A percentile compares a stretch with the other conserved stretches of the same genome.
These are phyloP conservation scores for Clarireedia hainanense DNA, from an alignment of 2,329 filamentous ascomycete genomes.

Conservation along the genomic window DNA sequence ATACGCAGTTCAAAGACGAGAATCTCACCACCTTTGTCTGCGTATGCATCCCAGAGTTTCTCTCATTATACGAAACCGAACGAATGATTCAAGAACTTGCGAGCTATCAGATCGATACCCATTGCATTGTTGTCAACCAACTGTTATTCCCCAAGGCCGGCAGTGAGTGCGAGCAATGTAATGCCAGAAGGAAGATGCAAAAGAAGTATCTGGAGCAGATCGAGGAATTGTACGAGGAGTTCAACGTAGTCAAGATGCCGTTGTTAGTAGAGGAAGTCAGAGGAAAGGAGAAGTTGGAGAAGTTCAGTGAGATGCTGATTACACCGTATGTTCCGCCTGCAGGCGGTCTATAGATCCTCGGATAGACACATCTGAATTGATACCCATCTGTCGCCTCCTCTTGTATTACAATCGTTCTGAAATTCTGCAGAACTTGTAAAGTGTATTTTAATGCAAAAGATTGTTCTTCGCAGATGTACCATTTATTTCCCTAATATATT, in stretches of 20 bases:
- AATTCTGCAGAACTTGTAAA: no score
- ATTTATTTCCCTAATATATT: no score
- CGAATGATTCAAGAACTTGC: constrained; percentile 98
- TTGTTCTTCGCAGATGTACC: no score
- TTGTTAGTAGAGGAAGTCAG: constrained; percentile 90
- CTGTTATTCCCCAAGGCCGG: constrained; percentile 82
- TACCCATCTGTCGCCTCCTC: not conserved
- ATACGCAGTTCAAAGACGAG: constrained; percentile 96
- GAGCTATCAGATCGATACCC: constrained; percentile 89
- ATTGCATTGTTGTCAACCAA: constrained; percentile 97
- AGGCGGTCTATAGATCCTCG: constrained; percentile 25
- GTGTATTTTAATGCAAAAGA: no score
- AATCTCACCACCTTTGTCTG: constrained; percentile 95
- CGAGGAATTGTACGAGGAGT: constrained; percentile 96
- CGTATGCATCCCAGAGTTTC: constrained; percentile 95
- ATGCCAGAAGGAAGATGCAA: constrained; percentile 93
- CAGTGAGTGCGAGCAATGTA: constrained; percentile 90
- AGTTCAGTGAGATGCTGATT: constrained; percentile 79
- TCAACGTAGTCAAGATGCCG: constrained; percentile 98
- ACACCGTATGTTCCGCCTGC: constrained; percentile 64
- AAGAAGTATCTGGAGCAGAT: constrained; percentile 99
- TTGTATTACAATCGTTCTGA: not conserved
- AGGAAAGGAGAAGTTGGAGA: constrained; percentile 88
- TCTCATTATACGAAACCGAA: constrained; percentile 96
- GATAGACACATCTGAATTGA: constrained; percentile 3